A percentile compares a stretch with the other conserved stretches of the same genome.
Conservation (phyloP, 73 alveolate species). For the Blepharisma japonicum region DNA sequence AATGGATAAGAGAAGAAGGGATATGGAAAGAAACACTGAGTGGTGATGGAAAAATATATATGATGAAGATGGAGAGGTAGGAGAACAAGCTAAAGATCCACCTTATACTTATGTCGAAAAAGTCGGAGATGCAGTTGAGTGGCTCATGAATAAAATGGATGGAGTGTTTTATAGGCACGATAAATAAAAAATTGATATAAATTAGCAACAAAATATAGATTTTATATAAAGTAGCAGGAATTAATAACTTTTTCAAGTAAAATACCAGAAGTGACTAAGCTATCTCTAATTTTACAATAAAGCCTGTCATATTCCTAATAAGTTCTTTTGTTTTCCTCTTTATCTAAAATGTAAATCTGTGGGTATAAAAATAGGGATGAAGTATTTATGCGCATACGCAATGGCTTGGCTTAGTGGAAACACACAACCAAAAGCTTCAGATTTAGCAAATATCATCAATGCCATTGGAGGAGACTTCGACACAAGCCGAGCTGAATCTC, state of each 20-base stretch:
- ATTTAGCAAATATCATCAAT: neutral
- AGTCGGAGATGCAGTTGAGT: neutral
- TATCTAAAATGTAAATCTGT: too few relatives aligned
- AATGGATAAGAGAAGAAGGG: conserved; percentile 63
- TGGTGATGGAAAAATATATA: conserved; percentile 69
- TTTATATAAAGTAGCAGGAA: too few relatives aligned
- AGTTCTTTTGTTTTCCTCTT: too few relatives aligned
- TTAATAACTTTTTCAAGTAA: too few relatives aligned
- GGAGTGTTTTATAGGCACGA: neutral
- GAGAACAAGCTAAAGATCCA: conserved; percentile 41
- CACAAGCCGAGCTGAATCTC: neutral
- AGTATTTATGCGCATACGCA: conserved; percentile 27
- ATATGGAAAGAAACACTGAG: conserved; percentile 49
- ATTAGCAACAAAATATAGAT: too few relatives aligned
- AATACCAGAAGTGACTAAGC: too few relatives aligned
- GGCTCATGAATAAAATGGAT: conserved; percentile 1
- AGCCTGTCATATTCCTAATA: too few relatives aligned
- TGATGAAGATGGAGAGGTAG: conserved; percentile 62
- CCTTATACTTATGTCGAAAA: conserved; percentile 24
- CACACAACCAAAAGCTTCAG: neutral
- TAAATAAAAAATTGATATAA: too few relatives aligned
- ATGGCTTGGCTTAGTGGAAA: conserved; percentile 28
- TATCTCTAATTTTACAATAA: too few relatives aligned
- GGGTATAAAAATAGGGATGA: conserved; percentile 13
- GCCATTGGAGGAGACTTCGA: conserved; percentile 22